These are phyloP conservation scores for Phenoliferia sp. DNA, from an alignment of 1,284 basidiomycete genomes.

Conservation along the genomic window DNA sequence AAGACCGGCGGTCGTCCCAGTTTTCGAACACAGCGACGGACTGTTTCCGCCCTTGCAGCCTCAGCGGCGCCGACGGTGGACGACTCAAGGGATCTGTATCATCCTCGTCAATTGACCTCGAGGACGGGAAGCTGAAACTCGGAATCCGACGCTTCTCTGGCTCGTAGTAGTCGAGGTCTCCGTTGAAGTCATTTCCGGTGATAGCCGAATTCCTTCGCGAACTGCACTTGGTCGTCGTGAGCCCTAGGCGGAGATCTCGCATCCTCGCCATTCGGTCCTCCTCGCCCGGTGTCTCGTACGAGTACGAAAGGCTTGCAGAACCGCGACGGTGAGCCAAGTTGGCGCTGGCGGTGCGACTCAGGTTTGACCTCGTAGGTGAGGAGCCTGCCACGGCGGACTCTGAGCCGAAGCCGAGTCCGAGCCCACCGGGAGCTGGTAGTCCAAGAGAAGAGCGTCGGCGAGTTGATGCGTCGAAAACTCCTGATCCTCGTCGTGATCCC, in stretches of 20 bases:
- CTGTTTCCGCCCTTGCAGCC: slow-evolving; percentile 14
- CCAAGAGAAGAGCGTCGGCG: slow-evolving; percentile 51
- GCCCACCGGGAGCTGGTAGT: slow-evolving; percentile 5
- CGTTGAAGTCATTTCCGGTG: slow-evolving; percentile 22
- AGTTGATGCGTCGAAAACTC: slow-evolving; percentile 54
- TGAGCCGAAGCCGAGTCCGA: slow-evolving; percentile 15
- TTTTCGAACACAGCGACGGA: slow-evolving; percentile 24
- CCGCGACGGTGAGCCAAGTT: slow-evolving; percentile 23
- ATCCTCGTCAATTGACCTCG: slow-evolving; percentile 5
- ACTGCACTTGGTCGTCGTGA: slow-evolving; percentile 18
- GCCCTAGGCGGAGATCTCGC: slow-evolving; percentile 26
- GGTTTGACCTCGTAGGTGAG: background rate
- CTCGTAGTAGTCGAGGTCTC: slow-evolving; percentile 15
- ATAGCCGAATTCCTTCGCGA: slow-evolving; percentile 13
- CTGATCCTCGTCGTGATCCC: slow-evolving; percentile 57
- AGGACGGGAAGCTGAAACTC: background rate
- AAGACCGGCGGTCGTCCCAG: slow-evolving; percentile 17
- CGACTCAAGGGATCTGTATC: background rate
- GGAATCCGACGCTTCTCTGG: background rate
- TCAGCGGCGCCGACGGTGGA: slow-evolving; percentile 8
- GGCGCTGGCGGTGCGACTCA: slow-evolving; percentile 6
- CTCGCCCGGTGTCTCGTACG: slow-evolving; percentile 5
- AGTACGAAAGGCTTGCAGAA: slow-evolving; percentile 12
- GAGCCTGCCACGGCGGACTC: slow-evolving; percentile 4
- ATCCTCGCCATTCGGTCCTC: slow-evolving; percentile 21